Evolutionary conservation across 495 filamentous ascomycete species (phyloP).

Genomic region (Pyronema domesticum): DNA sequence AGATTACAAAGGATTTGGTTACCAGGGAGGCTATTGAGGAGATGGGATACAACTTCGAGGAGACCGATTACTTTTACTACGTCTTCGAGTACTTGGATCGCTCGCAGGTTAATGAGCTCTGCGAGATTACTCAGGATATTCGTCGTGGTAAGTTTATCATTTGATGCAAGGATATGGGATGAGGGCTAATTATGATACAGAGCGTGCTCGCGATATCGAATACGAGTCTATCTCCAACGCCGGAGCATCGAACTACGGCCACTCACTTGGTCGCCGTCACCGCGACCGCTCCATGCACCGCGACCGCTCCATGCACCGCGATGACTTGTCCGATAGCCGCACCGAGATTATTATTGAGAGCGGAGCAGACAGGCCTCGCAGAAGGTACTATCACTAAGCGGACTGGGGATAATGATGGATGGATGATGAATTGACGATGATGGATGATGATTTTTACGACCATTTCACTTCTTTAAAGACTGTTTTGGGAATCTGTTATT

Average conservation of each 20-base stretch:
- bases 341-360: slow-evolving; percentile 23
- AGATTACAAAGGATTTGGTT: slow-evolving; percentile 89
- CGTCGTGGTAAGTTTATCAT: slow-evolving; percentile 42
- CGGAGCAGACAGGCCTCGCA: slow-evolving; percentile 8
- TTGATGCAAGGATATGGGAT: too few relatives aligned
- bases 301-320: too few relatives aligned
- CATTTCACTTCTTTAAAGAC: too few relatives aligned
- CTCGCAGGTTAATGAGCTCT: slow-evolving; percentile 75
- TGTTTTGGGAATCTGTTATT: too few relatives aligned
- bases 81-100: slow-evolving; percentile 71
- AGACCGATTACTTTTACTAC: slow-evolving; percentile 79
- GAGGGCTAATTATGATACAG: slow-evolving; percentile 14
- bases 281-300: slow-evolving; percentile 18
- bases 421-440: too few relatives aligned
- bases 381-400: slow-evolving; percentile 21
- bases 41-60: slow-evolving; percentile 75
- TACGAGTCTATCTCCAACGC: slow-evolving; percentile 37
- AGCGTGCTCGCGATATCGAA: slow-evolving; percentile 64
- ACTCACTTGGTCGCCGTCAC: neutral
- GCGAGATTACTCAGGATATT: slow-evolving; percentile 66
- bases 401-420: neutral
- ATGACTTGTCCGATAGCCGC: slow-evolving; percentile 24
- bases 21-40: slow-evolving; percentile 71
- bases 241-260: slow-evolving; percentile 14
- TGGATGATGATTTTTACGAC: too few relatives aligned